Percentiles rank a stretch among this genome's conserved stretches.
These are phyloP conservation scores for Chytriomyces sp. DNA, from an alignment of 192 early-diverging fungal genomes.

Conservation along the genomic window DNA sequence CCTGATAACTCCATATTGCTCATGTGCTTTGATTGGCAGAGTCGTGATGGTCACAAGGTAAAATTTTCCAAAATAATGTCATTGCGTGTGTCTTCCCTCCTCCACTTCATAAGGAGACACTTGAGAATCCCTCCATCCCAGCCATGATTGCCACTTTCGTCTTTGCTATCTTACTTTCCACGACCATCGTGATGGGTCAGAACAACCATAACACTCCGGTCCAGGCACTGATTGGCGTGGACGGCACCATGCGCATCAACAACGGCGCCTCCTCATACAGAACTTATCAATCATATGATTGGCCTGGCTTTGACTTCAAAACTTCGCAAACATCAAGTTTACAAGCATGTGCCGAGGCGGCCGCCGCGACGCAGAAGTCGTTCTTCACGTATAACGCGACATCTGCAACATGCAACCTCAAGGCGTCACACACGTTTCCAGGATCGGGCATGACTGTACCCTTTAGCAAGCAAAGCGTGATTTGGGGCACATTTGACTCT, in stretches of 20 bases:
- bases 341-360: background rate
- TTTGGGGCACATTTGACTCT: background rate
- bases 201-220: background rate
- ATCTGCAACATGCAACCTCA: background rate
- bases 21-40: too few species aligned
- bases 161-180: too few species aligned
- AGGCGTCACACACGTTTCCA: background rate
- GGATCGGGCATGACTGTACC: background rate
- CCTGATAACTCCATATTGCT: too few species aligned
- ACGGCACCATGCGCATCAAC: background rate
- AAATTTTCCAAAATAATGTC: too few species aligned
- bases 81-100: too few species aligned
- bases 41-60: too few species aligned
- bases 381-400: background rate
- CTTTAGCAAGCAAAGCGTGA: background rate
- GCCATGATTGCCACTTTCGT: too few species aligned
- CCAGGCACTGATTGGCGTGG: background rate
- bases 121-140: too few species aligned
- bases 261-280: background rate
- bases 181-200: too few species aligned
- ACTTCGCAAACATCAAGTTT: background rate
- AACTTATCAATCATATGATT: background rate
- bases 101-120: too few species aligned
- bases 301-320: background rate
- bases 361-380: background rate